These are phyloP conservation scores for Suhomyces panamericanus DNA, from an alignment of 1,139 yeast species.

Conservation along the genomic window DNA sequence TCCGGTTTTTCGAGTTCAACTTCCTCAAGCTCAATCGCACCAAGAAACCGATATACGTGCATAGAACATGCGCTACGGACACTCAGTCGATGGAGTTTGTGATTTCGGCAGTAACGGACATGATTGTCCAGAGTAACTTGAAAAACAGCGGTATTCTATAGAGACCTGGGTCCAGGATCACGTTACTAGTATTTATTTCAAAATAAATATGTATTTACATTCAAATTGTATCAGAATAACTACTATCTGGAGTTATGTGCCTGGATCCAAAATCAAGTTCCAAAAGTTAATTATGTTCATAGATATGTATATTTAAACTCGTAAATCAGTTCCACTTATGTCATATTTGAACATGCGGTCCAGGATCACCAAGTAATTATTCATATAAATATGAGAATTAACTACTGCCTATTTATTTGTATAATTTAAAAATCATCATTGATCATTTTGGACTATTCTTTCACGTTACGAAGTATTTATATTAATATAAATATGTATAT, in stretches of 20 bases:
- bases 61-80: constrained; percentile 95
- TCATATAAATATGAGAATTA: too few species aligned
- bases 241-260: too few species aligned
- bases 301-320: too few species aligned
- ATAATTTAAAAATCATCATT: too few species aligned
- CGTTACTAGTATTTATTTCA: constrained; percentile 6
- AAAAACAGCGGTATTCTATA: constrained; percentile 75
- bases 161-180: background rate
- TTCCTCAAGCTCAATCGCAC: constrained; percentile 64
- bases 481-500: constrained; percentile 12
- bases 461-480: constrained; percentile 3
- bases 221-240: too few species aligned
- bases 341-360: too few species aligned
- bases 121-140: constrained; percentile 80
- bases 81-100: constrained; percentile 85
- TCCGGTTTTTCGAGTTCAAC: constrained; percentile 64
- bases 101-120: constrained; percentile 87
- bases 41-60: constrained; percentile 79
- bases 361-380: too few species aligned
- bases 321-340: too few species aligned
- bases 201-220: constrained; percentile 1
- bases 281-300: too few species aligned
- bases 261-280: too few species aligned
- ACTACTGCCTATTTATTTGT: too few species aligned
- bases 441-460: too few species aligned